Conservation (phyloP, 768 basidiomycete species). For the Tulasnella calospora region DNA sequence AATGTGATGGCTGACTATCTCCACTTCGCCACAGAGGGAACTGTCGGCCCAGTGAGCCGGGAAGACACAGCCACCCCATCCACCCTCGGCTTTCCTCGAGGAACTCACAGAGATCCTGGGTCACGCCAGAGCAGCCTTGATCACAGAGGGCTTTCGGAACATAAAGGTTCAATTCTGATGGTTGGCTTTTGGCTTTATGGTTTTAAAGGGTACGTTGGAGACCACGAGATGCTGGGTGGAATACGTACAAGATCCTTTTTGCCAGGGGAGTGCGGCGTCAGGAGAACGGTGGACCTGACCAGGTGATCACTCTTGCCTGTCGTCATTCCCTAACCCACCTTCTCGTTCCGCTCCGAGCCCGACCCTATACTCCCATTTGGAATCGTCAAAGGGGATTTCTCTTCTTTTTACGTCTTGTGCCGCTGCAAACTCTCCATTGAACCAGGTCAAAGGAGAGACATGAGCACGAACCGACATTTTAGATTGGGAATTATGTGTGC, state of each 20-base stretch:
- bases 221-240: too few species aligned
- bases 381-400: background rate
- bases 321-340: background rate
- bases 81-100: background rate
- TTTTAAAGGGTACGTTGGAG: background rate
- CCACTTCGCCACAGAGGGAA: background rate
- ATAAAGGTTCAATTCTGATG: background rate
- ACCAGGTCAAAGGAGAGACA: background rate
- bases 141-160: background rate
- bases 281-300: background rate
- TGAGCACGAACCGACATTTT: background rate
- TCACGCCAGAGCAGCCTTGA: background rate
- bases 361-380: background rate
- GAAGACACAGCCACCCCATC: background rate
- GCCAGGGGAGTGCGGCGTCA: background rate
- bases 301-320: background rate
- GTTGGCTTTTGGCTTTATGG: background rate
- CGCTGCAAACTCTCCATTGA: background rate
- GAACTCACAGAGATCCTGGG: background rate
- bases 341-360: background rate
- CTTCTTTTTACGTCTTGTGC: background rate
- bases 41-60: background rate
- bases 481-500: background rate
- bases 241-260: background rate
- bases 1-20: background rate